Evolutionary conservation across 345 rosid genomes (phyloP), one percentile per base, ranked within the genome.

Genomic region (Psidium friedrichsthalianum): DNA sequence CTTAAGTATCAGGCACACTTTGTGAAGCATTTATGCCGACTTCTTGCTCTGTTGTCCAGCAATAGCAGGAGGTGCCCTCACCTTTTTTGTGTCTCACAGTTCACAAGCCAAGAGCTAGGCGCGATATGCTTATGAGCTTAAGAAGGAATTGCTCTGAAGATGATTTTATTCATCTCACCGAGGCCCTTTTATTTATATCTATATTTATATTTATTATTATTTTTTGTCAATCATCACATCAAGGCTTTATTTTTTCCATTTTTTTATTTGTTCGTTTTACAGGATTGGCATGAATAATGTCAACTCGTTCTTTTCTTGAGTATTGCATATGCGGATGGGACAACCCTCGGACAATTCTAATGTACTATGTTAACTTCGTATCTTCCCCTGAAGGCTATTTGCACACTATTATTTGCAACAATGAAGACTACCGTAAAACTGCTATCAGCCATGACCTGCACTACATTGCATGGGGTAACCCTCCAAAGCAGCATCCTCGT

Each of bases 321-420:
- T 93, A 96, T 86, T 93, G 95, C 87, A 94, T 94, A 85, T 93
- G 96, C 95, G 97, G 98, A 82, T 93, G 96, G 98, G 97, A 95
- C 82, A 96, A 94, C 85, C 98, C 98, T 2, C 90, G 99, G 82
- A 94, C 98, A 14, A 87, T 93, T 86, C 91, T 94, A 47, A 93
- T 95, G 99, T 95, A 94, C 85, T 94, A 96, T 85, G 91, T 96
- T 10, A 96, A 94, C 85, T 96, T 96, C 56, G 83, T 95, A 25
- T 95, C 98, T 76, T 96, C 98, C 24, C 98, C 99, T 6, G 96
- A 95, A 93, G 99, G 99, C n/a, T 95, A 96, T 85, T 96, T 96
- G 88, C 98, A 96, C 88, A 96, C 99, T 11, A 93, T 96, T 84
- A 91, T 95, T 53, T 95, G 99, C 92, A 94, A 93, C 87, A 88